Evolutionary conservation across 805 yeast species (phyloP), one percentile per base, ranked within the genome.

Genomic region (Middelhovenomyces tepae): DNA sequence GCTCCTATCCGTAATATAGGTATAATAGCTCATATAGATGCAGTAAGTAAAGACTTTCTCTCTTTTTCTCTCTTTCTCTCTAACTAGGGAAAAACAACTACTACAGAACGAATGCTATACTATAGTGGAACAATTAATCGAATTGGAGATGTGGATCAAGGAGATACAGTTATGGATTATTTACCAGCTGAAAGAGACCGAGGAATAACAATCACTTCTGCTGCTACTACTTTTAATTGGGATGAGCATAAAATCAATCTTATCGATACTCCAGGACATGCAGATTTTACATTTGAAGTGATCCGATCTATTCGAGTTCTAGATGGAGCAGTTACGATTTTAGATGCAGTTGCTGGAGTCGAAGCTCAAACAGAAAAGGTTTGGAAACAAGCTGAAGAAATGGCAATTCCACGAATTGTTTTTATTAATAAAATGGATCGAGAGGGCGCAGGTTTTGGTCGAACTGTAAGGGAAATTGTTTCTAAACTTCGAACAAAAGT

Each of bases 331-430:
- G 93, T 91, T 5, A 80, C 94, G 0, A 82, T 91, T 7, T 58
- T 91, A 33, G 98, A 91, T 60, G 94, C 83, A 1, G 97, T 89
- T 6, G 96, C 95, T 2, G 98, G 98, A 8, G 98, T 91, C 1
- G 98, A 91, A 54, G 91, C 97, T 0, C 97, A 91, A 56, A 89
- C 98, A 0, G 96, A 87, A 53, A 89, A 86, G 50, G 97, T 91
- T 3, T 91, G 97, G 96, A 73, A 70, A 42, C 95, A 87, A 56
- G 87, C 95, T 1, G 62, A 60, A 14, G 69, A 68, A 11, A 57
- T 77, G 44, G 56, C 56, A 2, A 75, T 91, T 22, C 97, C 98
- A 0, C 69, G 73, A 31, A 62, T 91, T 8, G 76, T 84, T 8
- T 91, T 75, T 52, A 72, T 91, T 21, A 91, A 91, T 56, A 91